Conservation (phyloP, 1,284 basidiomycete genomes). For the Neonothopanus nambi region DNA sequence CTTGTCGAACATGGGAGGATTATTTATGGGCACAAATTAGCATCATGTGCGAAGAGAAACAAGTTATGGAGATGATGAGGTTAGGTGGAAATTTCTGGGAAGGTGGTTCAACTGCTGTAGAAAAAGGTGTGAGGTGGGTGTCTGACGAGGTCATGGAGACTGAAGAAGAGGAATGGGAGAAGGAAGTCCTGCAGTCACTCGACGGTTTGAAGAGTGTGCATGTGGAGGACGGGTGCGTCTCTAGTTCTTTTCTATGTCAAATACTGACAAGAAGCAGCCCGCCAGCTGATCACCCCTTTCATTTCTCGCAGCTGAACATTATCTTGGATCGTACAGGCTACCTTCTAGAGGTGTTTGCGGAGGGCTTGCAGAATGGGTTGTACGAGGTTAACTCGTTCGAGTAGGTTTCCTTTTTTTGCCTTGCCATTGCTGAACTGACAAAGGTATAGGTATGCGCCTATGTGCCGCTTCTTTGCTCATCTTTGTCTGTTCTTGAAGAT, state of each 20-base stretch:
- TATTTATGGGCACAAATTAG: constrained; percentile 92
- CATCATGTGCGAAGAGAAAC: constrained; percentile 81
- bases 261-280: constrained; percentile 41
- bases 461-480: constrained; percentile 93
- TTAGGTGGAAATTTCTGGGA: constrained; percentile 70
- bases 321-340: constrained; percentile 74
- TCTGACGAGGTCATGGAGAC: constrained; percentile 37
- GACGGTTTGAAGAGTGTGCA: constrained; percentile 51
- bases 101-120: constrained; percentile 43
- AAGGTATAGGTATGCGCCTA: constrained; percentile 54
- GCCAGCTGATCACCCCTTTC: constrained; percentile 80
- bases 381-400: constrained; percentile 56
- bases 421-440: not conserved
- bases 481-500: constrained; percentile 89
- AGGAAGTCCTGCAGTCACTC: constrained; percentile 53
- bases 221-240: constrained; percentile 60
- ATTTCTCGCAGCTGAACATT: constrained; percentile 83
- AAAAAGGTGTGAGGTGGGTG: constrained; percentile 34
- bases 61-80: constrained; percentile 58
- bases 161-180: constrained; percentile 66
- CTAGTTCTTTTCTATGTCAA: constrained; percentile 7
- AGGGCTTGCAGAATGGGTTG: constrained; percentile 51
- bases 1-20: constrained; percentile 92
- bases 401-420: constrained; percentile 42
- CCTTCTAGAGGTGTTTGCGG: constrained; percentile 75